phyloP scores from a whole-genome alignment of 2,329 filamentous ascomycete species.

The Clonostachys byssicola region DNA sequence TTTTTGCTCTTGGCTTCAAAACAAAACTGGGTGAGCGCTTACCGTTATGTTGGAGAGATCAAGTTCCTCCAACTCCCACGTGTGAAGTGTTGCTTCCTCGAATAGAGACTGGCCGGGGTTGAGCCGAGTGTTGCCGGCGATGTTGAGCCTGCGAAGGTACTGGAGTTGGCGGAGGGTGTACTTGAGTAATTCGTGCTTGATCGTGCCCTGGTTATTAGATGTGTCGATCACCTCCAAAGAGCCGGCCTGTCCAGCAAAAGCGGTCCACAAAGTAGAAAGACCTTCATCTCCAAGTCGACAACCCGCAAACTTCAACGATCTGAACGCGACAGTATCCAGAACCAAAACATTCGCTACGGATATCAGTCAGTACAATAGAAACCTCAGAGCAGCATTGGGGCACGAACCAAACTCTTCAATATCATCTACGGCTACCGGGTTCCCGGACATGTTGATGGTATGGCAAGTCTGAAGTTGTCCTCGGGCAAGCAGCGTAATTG shows the following conservation, averaged over 20 bases:
- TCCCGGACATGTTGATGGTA: slow-evolving; percentile 45
- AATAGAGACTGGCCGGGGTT: slow-evolving; percentile 39
- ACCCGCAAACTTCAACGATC: slow-evolving; percentile 42
- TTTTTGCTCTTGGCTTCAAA: neutral
- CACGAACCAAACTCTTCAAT: slow-evolving; percentile 42
- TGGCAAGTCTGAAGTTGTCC: slow-evolving; percentile 43
- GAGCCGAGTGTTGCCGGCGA: slow-evolving; percentile 46
- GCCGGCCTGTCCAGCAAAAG: slow-evolving; percentile 36
- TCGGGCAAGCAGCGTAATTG: slow-evolving; percentile 44
- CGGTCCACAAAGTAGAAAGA: slow-evolving; percentile 41
- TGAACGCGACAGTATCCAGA: slow-evolving; percentile 32
- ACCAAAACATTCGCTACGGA: slow-evolving; percentile 22
- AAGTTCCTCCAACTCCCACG: slow-evolving; percentile 46
- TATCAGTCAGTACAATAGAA: neutral
- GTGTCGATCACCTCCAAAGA: slow-evolving; percentile 44
- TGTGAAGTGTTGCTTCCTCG: slow-evolving; percentile 32
- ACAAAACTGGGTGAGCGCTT: slow-evolving; percentile 6
- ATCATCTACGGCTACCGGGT: slow-evolving; percentile 38
- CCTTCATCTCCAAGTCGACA: slow-evolving; percentile 46
- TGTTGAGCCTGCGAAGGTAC: slow-evolving; percentile 41
- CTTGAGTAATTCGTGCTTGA: slow-evolving; percentile 41
- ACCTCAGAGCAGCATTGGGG: neutral
- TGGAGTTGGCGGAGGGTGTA: slow-evolving; percentile 35
- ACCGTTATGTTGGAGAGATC: slow-evolving; percentile 52
- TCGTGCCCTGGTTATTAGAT: slow-evolving; percentile 46